phyloP scores from a whole-genome alignment of 2,329 filamentous ascomycete species.

The Paraphoma chrysanthemicola region DNA sequence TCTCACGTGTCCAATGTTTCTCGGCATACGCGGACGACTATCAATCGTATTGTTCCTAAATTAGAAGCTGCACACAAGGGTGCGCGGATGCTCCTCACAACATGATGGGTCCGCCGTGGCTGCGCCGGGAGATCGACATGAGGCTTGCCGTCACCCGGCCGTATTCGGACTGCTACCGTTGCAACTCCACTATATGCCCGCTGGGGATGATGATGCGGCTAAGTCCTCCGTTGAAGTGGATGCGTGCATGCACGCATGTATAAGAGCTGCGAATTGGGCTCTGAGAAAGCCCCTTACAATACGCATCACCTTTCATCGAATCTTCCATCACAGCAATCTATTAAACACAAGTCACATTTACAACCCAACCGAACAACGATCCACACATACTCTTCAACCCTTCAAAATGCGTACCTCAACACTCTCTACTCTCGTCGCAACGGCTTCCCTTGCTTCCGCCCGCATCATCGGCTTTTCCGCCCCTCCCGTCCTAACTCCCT shows the following conservation, averaged over 20 bases:
- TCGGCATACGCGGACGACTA: background rate
- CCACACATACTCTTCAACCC: background rate
- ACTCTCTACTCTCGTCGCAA: constrained; percentile 17
- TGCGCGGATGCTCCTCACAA: background rate
- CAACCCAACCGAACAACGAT: background rate
- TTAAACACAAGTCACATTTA: too few species aligned
- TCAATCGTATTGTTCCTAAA: background rate
- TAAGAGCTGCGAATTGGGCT: background rate
- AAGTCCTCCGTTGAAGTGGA: background rate
- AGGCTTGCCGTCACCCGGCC: background rate
- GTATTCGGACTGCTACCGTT: background rate
- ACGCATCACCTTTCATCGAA: background rate
- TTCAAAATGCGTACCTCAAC: constrained; percentile 25
- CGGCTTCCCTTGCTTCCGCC: constrained; percentile 37
- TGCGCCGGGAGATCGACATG: constrained; percentile 8
- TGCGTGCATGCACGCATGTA: background rate
- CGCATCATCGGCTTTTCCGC: constrained; percentile 55
- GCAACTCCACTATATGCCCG: background rate
- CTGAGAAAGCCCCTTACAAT: background rate
- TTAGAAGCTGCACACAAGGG: background rate
- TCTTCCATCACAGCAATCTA: too few species aligned
- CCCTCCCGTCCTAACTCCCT: constrained; percentile 51
- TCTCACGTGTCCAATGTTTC: background rate
- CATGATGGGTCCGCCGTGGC: background rate
- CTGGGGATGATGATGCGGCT: background rate